Evolutionary conservation across 129 eudicot genomes (phyloP).

Genomic region (Pittosporum tobira): DNA sequence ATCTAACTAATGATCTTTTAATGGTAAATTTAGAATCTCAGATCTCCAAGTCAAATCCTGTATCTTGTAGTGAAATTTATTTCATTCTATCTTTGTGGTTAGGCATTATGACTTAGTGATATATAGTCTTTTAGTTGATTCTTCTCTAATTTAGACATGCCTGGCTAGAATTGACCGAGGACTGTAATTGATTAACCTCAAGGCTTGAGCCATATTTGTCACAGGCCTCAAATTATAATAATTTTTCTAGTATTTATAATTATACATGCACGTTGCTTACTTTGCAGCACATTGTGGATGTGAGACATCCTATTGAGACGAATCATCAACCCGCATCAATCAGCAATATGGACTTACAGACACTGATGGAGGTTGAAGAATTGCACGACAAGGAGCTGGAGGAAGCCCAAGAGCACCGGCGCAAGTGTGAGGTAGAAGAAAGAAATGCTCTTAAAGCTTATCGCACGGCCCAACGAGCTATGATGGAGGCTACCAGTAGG

Average conservation of each 20-base stretch:
- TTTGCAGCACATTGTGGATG: slow-evolving; percentile 11
- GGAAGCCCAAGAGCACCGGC: slow-evolving; percentile 68
- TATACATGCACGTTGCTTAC: neutral
- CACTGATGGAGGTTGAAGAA: slow-evolving; percentile 52
- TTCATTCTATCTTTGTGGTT: neutral
- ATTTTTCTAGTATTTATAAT: neutral
- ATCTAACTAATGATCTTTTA: too few relatives aligned
- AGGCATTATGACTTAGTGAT: too few relatives aligned
- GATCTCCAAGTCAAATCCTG: neutral
- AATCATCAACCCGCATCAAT: slow-evolving; percentile 10
- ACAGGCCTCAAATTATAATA: too few relatives aligned
- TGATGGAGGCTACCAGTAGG: slow-evolving; percentile 62
- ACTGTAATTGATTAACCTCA: too few relatives aligned
- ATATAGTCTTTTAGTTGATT: slow-evolving; percentile 5
- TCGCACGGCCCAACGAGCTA: slow-evolving; percentile 61
- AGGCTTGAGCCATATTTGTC: too few relatives aligned
- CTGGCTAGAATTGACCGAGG: too few relatives aligned
- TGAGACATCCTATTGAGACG: slow-evolving; percentile 17
- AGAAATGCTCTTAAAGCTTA: slow-evolving; percentile 58
- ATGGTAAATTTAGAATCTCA: too few relatives aligned
- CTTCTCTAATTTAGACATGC: neutral
- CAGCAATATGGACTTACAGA: slow-evolving; percentile 35
- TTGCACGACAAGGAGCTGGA: slow-evolving; percentile 66
- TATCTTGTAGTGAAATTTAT: neutral
- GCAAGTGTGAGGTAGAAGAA: slow-evolving; percentile 67